A percentile compares a stretch with the other conserved stretches of the same genome.
These are phyloP conservation scores for Brasilioporus rufonigricans DNA, from an alignment of 768 basidiomycete species.

Conservation along the genomic window DNA sequence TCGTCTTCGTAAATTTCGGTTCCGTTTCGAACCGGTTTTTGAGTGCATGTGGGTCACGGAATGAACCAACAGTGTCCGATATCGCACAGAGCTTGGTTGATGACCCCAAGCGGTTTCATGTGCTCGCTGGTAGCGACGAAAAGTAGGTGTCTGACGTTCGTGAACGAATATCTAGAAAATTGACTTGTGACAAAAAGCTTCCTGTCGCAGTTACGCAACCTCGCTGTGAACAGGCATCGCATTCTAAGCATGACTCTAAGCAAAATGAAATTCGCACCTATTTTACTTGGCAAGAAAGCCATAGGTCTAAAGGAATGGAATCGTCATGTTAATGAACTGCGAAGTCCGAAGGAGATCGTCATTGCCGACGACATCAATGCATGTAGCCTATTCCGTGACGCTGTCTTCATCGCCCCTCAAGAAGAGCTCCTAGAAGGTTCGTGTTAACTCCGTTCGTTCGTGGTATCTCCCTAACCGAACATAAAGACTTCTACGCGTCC, in stretches of 20 bases:
- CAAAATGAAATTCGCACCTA: too few species aligned
- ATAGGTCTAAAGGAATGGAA: background rate
- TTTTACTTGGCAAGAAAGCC: too few species aligned
- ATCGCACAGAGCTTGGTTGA: too few species aligned
- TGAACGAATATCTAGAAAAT: background rate
- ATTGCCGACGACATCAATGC: too few species aligned
- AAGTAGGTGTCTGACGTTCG: background rate
- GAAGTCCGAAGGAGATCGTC: background rate
- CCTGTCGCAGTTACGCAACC: too few species aligned
- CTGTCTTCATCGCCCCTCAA: too few species aligned
- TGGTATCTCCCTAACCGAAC: background rate
- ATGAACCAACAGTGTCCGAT: too few species aligned
- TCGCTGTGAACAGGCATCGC: too few species aligned
- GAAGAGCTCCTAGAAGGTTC: background rate
- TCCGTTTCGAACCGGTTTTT: background rate
- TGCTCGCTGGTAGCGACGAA: background rate
- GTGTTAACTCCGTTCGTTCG: background rate
- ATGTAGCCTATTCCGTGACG: too few species aligned
- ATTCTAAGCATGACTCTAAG: too few species aligned
- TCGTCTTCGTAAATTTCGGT: conserved; percentile 1
- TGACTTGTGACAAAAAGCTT: background rate
- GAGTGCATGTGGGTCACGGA: background rate
- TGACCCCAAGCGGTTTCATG: background rate
- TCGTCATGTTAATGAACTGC: too few species aligned
- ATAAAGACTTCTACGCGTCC: background rate